A percentile compares a stretch with the other conserved stretches of the same genome.
Conservation (phyloP, 495 filamentous ascomycete species). For the Podospora pseudopauciseta region DNA sequence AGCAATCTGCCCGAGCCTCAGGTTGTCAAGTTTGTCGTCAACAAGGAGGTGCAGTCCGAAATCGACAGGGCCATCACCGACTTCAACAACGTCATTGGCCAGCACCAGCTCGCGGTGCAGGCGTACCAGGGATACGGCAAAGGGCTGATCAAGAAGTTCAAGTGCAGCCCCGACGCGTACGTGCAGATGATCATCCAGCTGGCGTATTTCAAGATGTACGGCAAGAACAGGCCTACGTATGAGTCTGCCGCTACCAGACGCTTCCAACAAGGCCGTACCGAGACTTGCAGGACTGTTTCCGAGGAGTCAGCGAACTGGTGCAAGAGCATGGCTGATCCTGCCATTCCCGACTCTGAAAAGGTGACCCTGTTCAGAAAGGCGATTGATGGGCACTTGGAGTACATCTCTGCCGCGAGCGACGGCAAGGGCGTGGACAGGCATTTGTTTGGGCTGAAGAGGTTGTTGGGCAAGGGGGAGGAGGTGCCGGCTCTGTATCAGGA, state of each 20-base stretch:
- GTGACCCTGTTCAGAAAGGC: conserved; percentile 77
- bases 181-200: conserved; percentile 99
- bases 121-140: conserved; percentile 98
- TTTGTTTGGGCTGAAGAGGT: conserved; percentile 93
- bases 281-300: conserved; percentile 89
- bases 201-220: conserved; percentile 99
- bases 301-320: conserved; percentile 92
- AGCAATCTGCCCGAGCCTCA: conserved; percentile 80
- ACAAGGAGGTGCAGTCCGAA: conserved; percentile 63
- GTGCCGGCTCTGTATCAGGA: conserved; percentile 82
- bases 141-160: conserved; percentile 99
- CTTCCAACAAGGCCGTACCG: conserved; percentile 94
- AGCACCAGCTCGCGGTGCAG: conserved; percentile 90
- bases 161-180: conserved; percentile 95
- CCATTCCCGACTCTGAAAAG: conserved; percentile 56
- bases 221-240: conserved; percentile 95
- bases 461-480: conserved; percentile 75
- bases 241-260: conserved; percentile 92
- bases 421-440: conserved; percentile 95
- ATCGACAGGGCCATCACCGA: conserved; percentile 72
- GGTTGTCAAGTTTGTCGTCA: conserved; percentile 72
- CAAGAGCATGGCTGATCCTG: conserved; percentile 71
- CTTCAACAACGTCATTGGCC: conserved; percentile 72
- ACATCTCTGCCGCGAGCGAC: conserved; percentile 83
- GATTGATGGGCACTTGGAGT: conserved; percentile 76